phyloP scores from a whole-genome alignment of 257 asterid genomes.

The Nicotiana sylvestris region DNA sequence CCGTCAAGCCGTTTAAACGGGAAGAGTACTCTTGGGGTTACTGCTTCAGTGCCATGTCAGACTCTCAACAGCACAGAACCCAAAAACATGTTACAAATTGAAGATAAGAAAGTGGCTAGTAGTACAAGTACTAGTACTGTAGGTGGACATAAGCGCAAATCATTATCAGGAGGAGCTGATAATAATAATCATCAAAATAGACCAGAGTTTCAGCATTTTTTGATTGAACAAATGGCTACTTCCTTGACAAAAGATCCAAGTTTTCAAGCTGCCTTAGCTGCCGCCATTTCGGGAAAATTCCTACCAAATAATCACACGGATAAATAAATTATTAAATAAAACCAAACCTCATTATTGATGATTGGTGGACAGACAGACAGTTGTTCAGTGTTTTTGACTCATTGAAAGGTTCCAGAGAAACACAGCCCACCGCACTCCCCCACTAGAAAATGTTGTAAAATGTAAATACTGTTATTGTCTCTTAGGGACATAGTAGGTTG shows the following conservation, averaged over 20 bases:
- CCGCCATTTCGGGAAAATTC: constrained; percentile 27
- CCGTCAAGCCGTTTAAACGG: background rate
- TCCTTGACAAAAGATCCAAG: constrained; percentile 25
- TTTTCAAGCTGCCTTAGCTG: constrained; percentile 25
- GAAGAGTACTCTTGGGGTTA: background rate
- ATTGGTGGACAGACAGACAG: background rate
- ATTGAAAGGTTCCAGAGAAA: background rate
- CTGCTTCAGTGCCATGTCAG: background rate
- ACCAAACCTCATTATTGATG: background rate
- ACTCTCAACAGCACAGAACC: background rate
- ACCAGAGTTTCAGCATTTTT: constrained; percentile 19
- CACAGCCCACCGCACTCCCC: background rate
- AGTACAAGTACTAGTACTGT: background rate
- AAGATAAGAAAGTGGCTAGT: background rate
- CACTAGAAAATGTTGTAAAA: background rate
- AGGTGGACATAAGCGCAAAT: background rate
- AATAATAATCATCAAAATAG: constrained; percentile 3
- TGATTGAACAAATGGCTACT: constrained; percentile 27
- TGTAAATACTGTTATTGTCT: constrained; percentile 1
- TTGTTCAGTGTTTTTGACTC: background rate
- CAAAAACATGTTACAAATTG: background rate
- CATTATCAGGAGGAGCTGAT: background rate
- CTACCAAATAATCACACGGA: background rate
- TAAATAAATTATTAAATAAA: background rate
- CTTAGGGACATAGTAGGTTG: background rate